phyloP scores from a whole-genome alignment of 805 yeast species.

The Wickerhamiella kurtzmanii region DNA sequence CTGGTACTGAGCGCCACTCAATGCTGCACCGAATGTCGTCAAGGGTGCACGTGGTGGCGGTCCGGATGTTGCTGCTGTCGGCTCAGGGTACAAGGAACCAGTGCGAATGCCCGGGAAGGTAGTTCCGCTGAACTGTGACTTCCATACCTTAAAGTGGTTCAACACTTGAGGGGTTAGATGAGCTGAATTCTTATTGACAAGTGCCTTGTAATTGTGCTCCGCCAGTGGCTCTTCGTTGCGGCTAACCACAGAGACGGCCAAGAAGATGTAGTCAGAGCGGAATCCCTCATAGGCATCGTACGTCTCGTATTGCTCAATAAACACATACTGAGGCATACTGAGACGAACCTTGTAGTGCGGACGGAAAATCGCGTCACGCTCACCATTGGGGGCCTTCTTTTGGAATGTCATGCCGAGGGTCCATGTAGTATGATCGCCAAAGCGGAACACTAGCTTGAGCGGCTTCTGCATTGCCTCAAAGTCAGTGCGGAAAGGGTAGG shows the following conservation, averaged over 20 bases:
- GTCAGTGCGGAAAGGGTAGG: constrained; percentile 14
- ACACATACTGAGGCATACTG: constrained; percentile 36
- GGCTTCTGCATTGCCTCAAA: constrained; percentile 19
- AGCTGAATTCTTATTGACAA: constrained; percentile 40
- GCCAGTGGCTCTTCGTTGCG: constrained; percentile 5
- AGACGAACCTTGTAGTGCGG: constrained; percentile 55
- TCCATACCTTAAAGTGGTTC: constrained; percentile 66
- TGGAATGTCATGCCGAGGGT: constrained; percentile 62
- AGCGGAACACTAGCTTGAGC: constrained; percentile 42
- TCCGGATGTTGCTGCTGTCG: constrained; percentile 5
- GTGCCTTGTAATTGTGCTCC: constrained; percentile 21
- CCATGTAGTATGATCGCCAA: constrained; percentile 66
- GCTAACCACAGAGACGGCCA: constrained; percentile 39
- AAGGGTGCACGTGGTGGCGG: constrained; percentile 12
- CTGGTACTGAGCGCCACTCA: constrained; percentile 62
- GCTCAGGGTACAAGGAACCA: constrained; percentile 48
- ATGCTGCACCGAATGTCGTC: constrained; percentile 44
- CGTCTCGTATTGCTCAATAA: constrained; percentile 30
- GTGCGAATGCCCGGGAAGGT: constrained; percentile 65
- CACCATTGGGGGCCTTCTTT: constrained; percentile 34
- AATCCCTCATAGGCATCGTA: constrained; percentile 77
- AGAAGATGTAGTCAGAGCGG: constrained; percentile 69
- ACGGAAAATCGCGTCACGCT: constrained; percentile 35
- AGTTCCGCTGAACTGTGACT: constrained; percentile 70
- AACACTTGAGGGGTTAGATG: constrained; percentile 64